Evolutionary conservation across 768 basidiomycete species (phyloP), one percentile per base, ranked within the genome.

Genomic region (Infundibulicybe gibba): DNA sequence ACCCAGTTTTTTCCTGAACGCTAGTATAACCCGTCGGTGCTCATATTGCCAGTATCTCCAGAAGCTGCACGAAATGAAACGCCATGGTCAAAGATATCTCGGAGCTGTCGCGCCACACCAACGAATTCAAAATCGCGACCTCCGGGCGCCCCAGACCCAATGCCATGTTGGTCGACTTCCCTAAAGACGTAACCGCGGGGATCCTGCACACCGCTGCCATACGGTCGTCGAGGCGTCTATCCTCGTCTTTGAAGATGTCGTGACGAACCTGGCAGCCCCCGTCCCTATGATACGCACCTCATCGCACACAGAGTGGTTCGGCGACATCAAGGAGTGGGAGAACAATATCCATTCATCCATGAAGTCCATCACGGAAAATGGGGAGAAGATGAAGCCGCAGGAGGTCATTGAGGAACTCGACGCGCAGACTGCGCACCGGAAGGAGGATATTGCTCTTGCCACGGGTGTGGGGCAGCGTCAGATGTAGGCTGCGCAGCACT

Each of bases 311-410:
- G n/a, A n/a, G n/a, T n/a, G n/a, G n/a, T n/a, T n/a, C n/a, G n/a
- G n/a, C n/a, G n/a, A n/a, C n/a, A n/a, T n/a, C n/a, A n/a, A n/a
- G n/a, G n/a, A n/a, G n/a, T n/a, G 13, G 71, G 87, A 90, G 48
- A 83, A 97, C 16, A 79, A 97, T 33, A 70, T 99, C 59, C 68
- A 98, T 44, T 67, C 91, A 99, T 97, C 13, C 97, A 97, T 56
- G 97, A 98, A 16, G 97, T 97, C 8, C 97, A 99, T 64, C 97
- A 98, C 70, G 95, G 98, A 69, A 98, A 98, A 97, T 98, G 93
- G 94, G 95, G 98, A n/a, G n/a, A n/a, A n/a, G n/a, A n/a, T n/a
- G n/a, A n/a, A n/a, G n/a, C n/a, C n/a, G n/a, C n/a, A n/a, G n/a
- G n/a, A n/a, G n/a, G n/a, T n/a, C n/a, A n/a, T n/a, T n/a, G n/a